Conservation (phyloP, 371 early-diverging fungal species). For the Syncephalastrum sp. region DNA sequence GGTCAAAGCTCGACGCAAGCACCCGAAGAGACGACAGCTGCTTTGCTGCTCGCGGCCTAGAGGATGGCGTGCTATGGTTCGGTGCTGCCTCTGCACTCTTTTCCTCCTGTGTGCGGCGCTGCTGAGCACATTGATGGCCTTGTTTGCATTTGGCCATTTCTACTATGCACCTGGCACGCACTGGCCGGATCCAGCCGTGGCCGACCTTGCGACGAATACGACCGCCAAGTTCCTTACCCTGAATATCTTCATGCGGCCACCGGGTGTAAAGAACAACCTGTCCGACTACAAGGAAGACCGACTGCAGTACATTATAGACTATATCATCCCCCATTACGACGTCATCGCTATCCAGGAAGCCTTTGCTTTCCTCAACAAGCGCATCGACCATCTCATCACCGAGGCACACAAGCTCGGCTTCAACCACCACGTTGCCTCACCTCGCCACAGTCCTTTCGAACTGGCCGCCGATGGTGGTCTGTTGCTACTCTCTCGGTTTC, state of each 20-base stretch:
- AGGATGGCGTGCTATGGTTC: too few relatives aligned
- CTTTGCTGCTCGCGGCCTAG: too few relatives aligned
- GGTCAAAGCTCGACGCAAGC: too few relatives aligned
- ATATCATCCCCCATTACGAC: slow-evolving; percentile 70
- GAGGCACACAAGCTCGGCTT: slow-evolving; percentile 66
- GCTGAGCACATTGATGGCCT: neutral
- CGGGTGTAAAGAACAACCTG: slow-evolving; percentile 71
- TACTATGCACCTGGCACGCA: slow-evolving; percentile 18
- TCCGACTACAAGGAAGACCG: slow-evolving; percentile 81
- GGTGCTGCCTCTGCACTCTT: neutral
- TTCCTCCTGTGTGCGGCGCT: too few relatives aligned
- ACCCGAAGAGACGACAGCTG: too few relatives aligned
- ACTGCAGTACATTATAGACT: slow-evolving; percentile 62
- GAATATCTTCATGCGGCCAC: slow-evolving; percentile 88
- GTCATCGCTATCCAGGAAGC: slow-evolving; percentile 82
- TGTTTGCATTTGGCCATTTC: slow-evolving; percentile 6
- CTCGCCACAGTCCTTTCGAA: slow-evolving; percentile 62
- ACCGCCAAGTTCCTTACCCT: slow-evolving; percentile 68
- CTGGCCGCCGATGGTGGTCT: slow-evolving; percentile 81
- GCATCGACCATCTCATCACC: slow-evolving; percentile 57
- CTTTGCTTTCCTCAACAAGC: slow-evolving; percentile 70
- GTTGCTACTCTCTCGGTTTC: slow-evolving; percentile 70
- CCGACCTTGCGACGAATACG: slow-evolving; percentile 34
- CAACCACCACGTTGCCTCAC: slow-evolving; percentile 58
- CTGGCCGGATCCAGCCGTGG: slow-evolving; percentile 22